Evolutionary conservation across 495 filamentous ascomycete genomes (phyloP), one percentile per base, ranked within the genome.

Genomic region (Echria macrotheca): DNA sequence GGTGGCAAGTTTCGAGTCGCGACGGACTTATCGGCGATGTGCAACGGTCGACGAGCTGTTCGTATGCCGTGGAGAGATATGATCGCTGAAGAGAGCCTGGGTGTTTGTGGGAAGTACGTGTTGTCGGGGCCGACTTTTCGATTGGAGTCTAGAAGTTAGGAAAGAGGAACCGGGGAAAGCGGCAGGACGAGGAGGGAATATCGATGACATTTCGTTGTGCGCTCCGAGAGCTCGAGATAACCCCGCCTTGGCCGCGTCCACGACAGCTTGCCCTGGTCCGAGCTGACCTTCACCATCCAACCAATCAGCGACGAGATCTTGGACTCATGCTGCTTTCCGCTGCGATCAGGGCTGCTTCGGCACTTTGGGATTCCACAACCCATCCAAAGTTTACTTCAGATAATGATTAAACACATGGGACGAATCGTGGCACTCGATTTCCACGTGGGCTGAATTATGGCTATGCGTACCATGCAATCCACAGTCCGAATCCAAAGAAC

Each of bases 1-100:
- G 39, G 47, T 50, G 47, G 47, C 47, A 25, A 50, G 11, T 28
- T 41, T 29, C 37, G 28, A 38, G 54, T 51, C 50, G 50, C 54
- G 54, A 54, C 31, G 44, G 42, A 19, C 25, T 44, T 44, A 44
- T 44, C 42, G 42, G 42, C 15, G 19, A 17, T 15, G 18, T 44
- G 28, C 8, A 26, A 26, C 14, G 22, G 40, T 26, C 24, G 22
- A 10, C 18, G 19, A 19, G 23, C 5, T 14, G 24, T 12, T 25
- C n/a, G n/a, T n/a, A n/a, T n/a, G n/a, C n/a, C n/a, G n/a, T n/a
- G n/a, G n/a, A n/a, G n/a, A n/a, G n/a, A n/a, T n/a, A n/a, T n/a
- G n/a, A n/a, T n/a, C n/a, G n/a, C n/a, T n/a, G n/a, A n/a, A n/a
- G n/a, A n/a, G n/a, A n/a, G n/a, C n/a, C n/a, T n/a, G n/a, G n/a